Percentiles rank a stretch among this genome's conserved stretches.
Evolutionary conservation across 164 flowering plant genomes (phyloP).

Genomic region (Stephania japonica): DNA sequence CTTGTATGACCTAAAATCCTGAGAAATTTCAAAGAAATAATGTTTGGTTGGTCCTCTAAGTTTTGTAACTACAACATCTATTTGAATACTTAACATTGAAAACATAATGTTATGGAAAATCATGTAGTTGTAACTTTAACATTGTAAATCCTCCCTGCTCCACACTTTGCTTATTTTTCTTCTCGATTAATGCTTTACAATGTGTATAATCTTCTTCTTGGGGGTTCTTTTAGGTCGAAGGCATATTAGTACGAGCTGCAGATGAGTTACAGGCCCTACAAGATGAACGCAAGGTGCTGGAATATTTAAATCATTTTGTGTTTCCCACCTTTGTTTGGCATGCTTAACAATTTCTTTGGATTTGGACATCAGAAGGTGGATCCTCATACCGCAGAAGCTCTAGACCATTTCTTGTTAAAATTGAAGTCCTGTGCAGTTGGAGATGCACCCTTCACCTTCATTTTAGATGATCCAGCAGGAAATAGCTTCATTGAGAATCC

Average conservation of each 20-base stretch:
- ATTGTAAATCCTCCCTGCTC: too few relatives aligned
- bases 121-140: too few relatives aligned
- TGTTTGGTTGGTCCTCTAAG: too few relatives aligned
- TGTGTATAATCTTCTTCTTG: not conserved
- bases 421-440: conserved; percentile 77
- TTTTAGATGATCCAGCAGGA: conserved; percentile 96
- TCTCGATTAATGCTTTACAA: too few relatives aligned
- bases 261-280: conserved; percentile 78
- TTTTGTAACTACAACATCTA: too few relatives aligned
- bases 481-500: conserved; percentile 96
- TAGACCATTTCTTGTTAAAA: conserved; percentile 68
- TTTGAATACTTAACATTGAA: too few relatives aligned
- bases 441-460: conserved; percentile 57
- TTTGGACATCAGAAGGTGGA: conserved; percentile 56
- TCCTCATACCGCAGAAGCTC: conserved; percentile 82
- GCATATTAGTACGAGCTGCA: conserved; percentile 63
- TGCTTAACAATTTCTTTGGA: not conserved
- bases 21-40: too few relatives aligned
- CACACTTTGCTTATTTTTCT: too few relatives aligned
- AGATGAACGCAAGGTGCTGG: conserved; percentile 76
- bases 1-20: too few relatives aligned
- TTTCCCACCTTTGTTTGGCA: not conserved
- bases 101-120: too few relatives aligned
- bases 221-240: conserved; percentile 62
- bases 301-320: not conserved